Conservation (phyloP, 306 rosid species). For the Calophaca sinica region DNA sequence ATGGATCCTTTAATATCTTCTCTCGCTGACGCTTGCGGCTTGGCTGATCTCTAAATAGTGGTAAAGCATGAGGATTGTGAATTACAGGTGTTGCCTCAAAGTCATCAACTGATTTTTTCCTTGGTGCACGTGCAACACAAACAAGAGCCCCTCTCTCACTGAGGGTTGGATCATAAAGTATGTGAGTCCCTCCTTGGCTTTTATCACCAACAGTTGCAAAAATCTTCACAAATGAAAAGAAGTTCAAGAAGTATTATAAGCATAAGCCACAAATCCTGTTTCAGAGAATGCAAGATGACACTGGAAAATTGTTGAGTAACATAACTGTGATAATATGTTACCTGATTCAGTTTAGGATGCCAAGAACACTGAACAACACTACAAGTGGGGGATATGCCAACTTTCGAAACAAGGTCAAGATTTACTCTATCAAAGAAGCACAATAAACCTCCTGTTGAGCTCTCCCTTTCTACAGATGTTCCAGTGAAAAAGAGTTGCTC, state of each 20-base stretch:
- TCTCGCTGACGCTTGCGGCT: slow-evolving; percentile 94
- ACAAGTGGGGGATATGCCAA: slow-evolving; percentile 84
- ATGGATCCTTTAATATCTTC: slow-evolving; percentile 85
- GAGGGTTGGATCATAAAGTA: slow-evolving; percentile 81
- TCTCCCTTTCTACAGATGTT: slow-evolving; percentile 88
- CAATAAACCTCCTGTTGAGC: slow-evolving; percentile 81
- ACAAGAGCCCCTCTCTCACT: slow-evolving; percentile 98
- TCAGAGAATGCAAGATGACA: slow-evolving; percentile 35
- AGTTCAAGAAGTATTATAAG: slow-evolving; percentile 32
- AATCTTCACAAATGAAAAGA: slow-evolving; percentile 57
- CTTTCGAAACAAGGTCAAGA: slow-evolving; percentile 87
- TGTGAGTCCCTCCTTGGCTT: slow-evolving; percentile 93
- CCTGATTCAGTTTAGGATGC: slow-evolving; percentile 98
- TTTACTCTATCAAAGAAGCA: slow-evolving; percentile 81
- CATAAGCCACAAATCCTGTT: slow-evolving; percentile 33
- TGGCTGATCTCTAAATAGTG: slow-evolving; percentile 90
- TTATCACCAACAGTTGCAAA: slow-evolving; percentile 89
- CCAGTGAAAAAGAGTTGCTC: slow-evolving; percentile 94
- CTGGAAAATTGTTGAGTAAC: slow-evolving; percentile 25
- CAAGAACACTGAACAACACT: slow-evolving; percentile 93
- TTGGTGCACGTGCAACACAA: slow-evolving; percentile 94
- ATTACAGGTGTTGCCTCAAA: slow-evolving; percentile 87
- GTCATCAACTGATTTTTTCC: slow-evolving; percentile 90
- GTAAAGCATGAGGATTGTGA: slow-evolving; percentile 95
- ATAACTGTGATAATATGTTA: slow-evolving; percentile 43